Percentiles rank a stretch among this genome's conserved stretches.
Evolutionary conservation across 345 rosid species (phyloP).

Genomic region (Eucalyptus marginata): DNA sequence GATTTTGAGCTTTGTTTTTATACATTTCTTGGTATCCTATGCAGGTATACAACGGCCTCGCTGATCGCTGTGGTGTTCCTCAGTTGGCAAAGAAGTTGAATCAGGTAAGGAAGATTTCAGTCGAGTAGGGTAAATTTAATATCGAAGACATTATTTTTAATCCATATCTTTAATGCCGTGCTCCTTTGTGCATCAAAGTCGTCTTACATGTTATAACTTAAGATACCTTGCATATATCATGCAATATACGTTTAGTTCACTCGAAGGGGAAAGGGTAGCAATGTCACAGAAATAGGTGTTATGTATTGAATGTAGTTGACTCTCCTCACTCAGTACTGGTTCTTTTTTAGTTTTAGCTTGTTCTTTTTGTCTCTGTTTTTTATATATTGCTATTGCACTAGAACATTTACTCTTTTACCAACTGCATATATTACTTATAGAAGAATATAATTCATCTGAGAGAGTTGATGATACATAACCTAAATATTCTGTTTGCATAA

Average conservation of each 20-base stretch:
- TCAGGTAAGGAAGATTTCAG: slow-evolving; percentile 36
- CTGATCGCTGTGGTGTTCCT: slow-evolving; percentile 93
- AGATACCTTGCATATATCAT: neutral
- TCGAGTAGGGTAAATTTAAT: neutral
- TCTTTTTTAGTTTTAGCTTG: neutral
- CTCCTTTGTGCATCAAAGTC: neutral
- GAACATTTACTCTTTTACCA: neutral
- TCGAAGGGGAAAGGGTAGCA: neutral
- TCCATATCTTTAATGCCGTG: neutral
- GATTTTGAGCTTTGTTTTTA: neutral
- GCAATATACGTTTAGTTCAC: neutral
- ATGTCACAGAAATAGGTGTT: neutral
- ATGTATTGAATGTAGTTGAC: neutral
- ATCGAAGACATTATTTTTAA: neutral
- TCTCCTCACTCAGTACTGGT: neutral
- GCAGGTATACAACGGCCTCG: slow-evolving; percentile 73
- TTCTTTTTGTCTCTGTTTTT: neutral
- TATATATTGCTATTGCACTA: neutral
- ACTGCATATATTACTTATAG: neutral
- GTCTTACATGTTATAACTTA: neutral
- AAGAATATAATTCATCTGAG: neutral
- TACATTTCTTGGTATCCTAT: neutral
- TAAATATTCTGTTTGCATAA: neutral
- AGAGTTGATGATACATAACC: neutral
- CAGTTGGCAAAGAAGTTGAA: slow-evolving; percentile 92